Evolutionary conservation across 2,329 filamentous ascomycete genomes (phyloP).

Genomic region (Diaporthe aspalathi): DNA sequence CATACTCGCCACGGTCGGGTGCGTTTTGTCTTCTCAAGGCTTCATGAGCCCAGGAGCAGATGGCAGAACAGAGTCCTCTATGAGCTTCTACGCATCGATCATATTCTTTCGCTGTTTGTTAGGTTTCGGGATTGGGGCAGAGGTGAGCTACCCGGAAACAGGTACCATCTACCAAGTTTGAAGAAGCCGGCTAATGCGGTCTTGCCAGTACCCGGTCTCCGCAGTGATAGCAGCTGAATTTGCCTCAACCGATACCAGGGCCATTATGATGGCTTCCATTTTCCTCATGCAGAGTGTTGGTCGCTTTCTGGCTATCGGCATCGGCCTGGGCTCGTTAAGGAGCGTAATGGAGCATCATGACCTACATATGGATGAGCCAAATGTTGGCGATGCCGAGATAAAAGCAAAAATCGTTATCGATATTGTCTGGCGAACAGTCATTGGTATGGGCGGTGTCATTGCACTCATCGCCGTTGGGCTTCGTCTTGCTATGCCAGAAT

Average conservation of each 20-base stretch:
- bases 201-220: constrained; percentile 45
- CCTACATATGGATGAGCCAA: not conserved
- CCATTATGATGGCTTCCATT: constrained; percentile 44
- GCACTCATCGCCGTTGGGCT: constrained; percentile 58
- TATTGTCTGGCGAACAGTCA: constrained; percentile 60
- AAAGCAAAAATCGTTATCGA: constrained; percentile 50
- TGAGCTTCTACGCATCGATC: constrained; percentile 45
- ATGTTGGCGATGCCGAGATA: constrained; percentile 30
- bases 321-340: constrained; percentile 38
- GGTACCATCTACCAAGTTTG: not conserved
- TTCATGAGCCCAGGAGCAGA: constrained; percentile 4
- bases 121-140: constrained; percentile 47
- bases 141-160: constrained; percentile 33
- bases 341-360: not conserved
- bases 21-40: constrained; percentile 39
- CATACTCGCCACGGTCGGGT: constrained; percentile 38
- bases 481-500: constrained; percentile 63
- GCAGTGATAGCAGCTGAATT: constrained; percentile 47
- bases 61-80: constrained; percentile 34
- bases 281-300: constrained; percentile 45
- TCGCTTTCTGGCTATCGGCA: constrained; percentile 39
- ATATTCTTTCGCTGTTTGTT: constrained; percentile 43
- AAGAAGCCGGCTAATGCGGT: not conserved
- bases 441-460: constrained; percentile 60
- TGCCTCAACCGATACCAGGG: constrained; percentile 44